A percentile compares a stretch with the other conserved stretches of the same genome.
Conservation (phyloP, 2,329 filamentous ascomycete species). For the Arthrinium puccinioides region DNA sequence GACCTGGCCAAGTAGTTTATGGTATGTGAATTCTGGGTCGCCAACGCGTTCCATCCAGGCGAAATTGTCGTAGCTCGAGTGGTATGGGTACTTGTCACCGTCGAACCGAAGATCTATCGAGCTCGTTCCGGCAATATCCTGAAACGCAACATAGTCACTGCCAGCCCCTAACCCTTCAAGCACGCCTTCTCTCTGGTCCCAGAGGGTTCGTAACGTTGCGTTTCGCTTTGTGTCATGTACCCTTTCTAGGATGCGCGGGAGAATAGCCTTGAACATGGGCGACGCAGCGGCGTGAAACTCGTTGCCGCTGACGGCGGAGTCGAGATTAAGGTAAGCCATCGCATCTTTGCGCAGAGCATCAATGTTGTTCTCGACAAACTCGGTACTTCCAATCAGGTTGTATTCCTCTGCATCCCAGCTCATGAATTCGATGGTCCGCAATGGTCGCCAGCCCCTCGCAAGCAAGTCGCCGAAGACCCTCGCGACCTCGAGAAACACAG, state of each 20-base stretch:
- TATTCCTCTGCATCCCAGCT: constrained; percentile 95
- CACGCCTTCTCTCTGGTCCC: constrained; percentile 56
- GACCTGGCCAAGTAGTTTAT: constrained; percentile 70
- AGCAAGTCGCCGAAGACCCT: constrained; percentile 76
- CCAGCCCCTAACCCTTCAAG: constrained; percentile 66
- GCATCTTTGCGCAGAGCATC: constrained; percentile 66
- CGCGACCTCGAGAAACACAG: constrained; percentile 83
- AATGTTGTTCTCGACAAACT: constrained; percentile 83
- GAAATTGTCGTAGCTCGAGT: constrained; percentile 85
- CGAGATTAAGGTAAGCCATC: constrained; percentile 87
- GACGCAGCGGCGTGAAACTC: constrained; percentile 74
- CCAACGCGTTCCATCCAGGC: constrained; percentile 75
- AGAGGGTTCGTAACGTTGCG: constrained; percentile 64
- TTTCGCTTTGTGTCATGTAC: constrained; percentile 68
- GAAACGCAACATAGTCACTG: constrained; percentile 85
- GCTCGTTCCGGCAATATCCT: constrained; percentile 82
- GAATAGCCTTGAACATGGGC: constrained; percentile 67
- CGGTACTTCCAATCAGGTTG: constrained; percentile 88
- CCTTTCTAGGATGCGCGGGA: constrained; percentile 67
- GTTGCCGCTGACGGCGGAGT: constrained; percentile 68
- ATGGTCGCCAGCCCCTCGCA: constrained; percentile 74
- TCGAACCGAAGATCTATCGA: constrained; percentile 78
- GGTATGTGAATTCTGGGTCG: constrained; percentile 78
- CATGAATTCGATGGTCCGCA: constrained; percentile 93
- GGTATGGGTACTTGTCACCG: constrained; percentile 60